Conservation (phyloP, 2,329 filamentous ascomycete species). For the Sordariomycetes sp. region DNA sequence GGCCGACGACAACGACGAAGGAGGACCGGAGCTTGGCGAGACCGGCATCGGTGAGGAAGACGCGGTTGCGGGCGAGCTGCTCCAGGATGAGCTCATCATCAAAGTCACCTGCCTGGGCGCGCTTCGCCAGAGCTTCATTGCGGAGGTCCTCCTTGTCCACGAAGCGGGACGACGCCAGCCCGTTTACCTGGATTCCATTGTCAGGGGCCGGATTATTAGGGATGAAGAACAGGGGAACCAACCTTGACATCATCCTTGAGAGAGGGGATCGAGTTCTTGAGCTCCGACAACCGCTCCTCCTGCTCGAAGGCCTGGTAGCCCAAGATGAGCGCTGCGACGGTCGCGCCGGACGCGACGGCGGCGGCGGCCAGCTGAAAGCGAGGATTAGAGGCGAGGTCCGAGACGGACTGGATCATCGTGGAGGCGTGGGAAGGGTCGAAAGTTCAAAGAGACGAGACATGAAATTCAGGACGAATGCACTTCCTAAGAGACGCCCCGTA, state of each 20-base stretch:
- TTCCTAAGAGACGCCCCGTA: neutral
- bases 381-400: slow-evolving; percentile 31
- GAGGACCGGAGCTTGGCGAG: slow-evolving; percentile 68
- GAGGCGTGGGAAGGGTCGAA: neutral
- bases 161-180: slow-evolving; percentile 39
- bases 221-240: neutral
- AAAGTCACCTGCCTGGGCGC: slow-evolving; percentile 53
- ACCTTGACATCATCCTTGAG: slow-evolving; percentile 12
- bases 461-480: neutral
- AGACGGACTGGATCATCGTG: slow-evolving; percentile 12
- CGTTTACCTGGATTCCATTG: slow-evolving; percentile 17
- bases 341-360: slow-evolving; percentile 52
- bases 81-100: slow-evolving; percentile 80
- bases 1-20: slow-evolving; percentile 84
- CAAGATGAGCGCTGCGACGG: slow-evolving; percentile 49
- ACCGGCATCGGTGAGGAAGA: slow-evolving; percentile 78
- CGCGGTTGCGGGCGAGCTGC: slow-evolving; percentile 84
- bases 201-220: slow-evolving; percentile 35
- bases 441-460: neutral
- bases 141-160: slow-evolving; percentile 51
- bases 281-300: slow-evolving; percentile 38
- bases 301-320: slow-evolving; percentile 51
- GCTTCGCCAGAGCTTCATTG: slow-evolving; percentile 45
- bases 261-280: slow-evolving; percentile 48
- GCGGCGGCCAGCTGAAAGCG: slow-evolving; percentile 58